Evolutionary conservation across 164 flowering plant genomes (phyloP).

Genomic region (Echeveria elegans): DNA sequence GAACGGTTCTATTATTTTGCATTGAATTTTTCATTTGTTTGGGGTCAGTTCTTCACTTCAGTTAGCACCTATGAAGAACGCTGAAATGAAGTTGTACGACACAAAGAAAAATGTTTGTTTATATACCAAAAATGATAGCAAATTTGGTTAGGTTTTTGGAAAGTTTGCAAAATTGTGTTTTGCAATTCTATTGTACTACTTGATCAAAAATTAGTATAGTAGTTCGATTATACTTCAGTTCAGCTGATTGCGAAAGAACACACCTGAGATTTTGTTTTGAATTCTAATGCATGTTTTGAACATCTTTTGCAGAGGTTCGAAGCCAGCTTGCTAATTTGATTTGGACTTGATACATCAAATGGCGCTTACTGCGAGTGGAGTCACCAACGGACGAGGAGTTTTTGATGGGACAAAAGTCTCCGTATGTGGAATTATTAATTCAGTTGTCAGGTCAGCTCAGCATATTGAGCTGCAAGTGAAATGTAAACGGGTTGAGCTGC

Average conservation of each 20-base stretch:
- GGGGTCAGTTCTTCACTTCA: no score
- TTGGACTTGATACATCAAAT: slow-evolving; percentile 18
- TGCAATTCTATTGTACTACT: no score
- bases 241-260: no score
- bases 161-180: no score
- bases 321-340: background rate
- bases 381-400: slow-evolving; percentile 27
- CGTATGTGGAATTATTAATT: slow-evolving; percentile 23
- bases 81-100: no score
- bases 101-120: no score
- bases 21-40: no score
- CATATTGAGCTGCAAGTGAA: slow-evolving; percentile 17
- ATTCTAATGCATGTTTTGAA: background rate
- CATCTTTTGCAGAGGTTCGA: background rate
- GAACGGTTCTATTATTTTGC: no score
- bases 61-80: no score
- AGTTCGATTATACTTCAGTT: background rate
- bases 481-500: slow-evolving; percentile 24
- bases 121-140: no score
- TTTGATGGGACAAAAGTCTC: slow-evolving; percentile 19
- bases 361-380: slow-evolving; percentile 35
- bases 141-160: no score
- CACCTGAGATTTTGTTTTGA: background rate
- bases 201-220: no score
- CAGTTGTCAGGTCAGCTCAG: slow-evolving; percentile 32